Evolutionary conservation across 2,329 filamentous ascomycete genomes (phyloP), one percentile per base, ranked within the genome.

Genomic region (Coniochaeta pulveracea): DNA sequence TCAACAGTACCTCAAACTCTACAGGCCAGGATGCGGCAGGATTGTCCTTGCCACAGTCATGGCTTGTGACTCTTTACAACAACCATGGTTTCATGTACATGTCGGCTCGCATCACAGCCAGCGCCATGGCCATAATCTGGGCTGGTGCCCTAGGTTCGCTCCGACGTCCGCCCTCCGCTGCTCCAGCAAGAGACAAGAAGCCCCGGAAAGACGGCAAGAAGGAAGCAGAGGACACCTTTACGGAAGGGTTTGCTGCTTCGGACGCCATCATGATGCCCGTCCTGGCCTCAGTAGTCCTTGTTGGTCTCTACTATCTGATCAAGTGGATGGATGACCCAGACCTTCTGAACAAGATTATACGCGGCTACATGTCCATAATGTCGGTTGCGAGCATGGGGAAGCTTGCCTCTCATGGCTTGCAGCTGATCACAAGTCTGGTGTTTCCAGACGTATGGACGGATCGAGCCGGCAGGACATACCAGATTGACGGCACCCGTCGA

Each of bases 221-320:
- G n/a, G n/a, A n/a, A n/a, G n/a, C n/a, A n/a, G 66, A 69, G 12
- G 63, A 75, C 14, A 62, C 67, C 34, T 64, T 69, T 18, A 58
- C 64, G 11, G 69, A 76, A 39, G 79, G 80, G 0, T 57, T 93
- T 34, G 68, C 76, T 7, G 76, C 82, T 2, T 77, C 72, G 0
- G 89, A 96, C 55, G 89, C 85, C 30, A 72, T 96, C 43, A 55
- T 93, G 46, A 83, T 95, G 41, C 91, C 89, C 2, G 45, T 95
- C 19, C 63, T 86, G 35, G 88, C 86, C 5, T 85, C 77, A 2
- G 48, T 64, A 8, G 75, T 80, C 2, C 71, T 96, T 7, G 68
- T 55, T 26, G 76, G 76, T 5, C 65, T 96, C 10, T 96, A 96
- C 61, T 79, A 88, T 46, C 64, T 94, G 38, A 85, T 96, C 50